These are phyloP conservation scores for Eimeria maxima DNA, from an alignment of 169 alveolate species.

Conservation along the genomic window DNA sequence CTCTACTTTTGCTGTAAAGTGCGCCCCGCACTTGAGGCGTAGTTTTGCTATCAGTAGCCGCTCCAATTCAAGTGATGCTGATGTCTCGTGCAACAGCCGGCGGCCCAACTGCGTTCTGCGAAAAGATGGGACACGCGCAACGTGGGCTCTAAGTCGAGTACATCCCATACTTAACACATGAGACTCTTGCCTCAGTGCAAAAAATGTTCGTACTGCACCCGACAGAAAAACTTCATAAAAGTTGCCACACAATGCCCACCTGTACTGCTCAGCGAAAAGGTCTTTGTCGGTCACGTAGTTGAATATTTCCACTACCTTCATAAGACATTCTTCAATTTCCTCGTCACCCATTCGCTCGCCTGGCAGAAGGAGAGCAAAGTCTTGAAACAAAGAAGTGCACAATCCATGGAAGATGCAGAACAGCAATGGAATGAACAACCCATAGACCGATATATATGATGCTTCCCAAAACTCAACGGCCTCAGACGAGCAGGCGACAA, in stretches of 20 bases:
- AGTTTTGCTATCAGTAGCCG: conserved; percentile 90
- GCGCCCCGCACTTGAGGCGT: conserved; percentile 91
- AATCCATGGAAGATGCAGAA: background rate
- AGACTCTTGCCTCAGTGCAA: background rate
- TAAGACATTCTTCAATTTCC: conserved; percentile 84
- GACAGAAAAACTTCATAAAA: background rate
- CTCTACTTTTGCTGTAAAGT: conserved; percentile 94
- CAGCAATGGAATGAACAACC: background rate
- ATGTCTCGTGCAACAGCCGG: conserved; percentile 88
- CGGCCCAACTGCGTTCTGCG: conserved; percentile 88
- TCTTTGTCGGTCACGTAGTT: conserved; percentile 92
- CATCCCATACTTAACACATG: background rate
- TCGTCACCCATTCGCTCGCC: conserved; percentile 80
- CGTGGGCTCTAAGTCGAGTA: background rate
- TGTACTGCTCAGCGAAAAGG: conserved; percentile 91
- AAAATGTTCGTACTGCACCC: no score
- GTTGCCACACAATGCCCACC: background rate
- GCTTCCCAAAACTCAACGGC: background rate
- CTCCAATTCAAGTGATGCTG: conserved; percentile 90
- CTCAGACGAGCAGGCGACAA: background rate
- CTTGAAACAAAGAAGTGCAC: background rate
- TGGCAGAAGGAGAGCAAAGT: background rate
- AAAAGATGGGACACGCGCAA: background rate
- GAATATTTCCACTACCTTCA: conserved; percentile 89
- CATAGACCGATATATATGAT: background rate